Evolutionary conservation across 495 filamentous ascomycete species (phyloP), one percentile per base, ranked within the genome.

Genomic region (Daldinia decipiens): DNA sequence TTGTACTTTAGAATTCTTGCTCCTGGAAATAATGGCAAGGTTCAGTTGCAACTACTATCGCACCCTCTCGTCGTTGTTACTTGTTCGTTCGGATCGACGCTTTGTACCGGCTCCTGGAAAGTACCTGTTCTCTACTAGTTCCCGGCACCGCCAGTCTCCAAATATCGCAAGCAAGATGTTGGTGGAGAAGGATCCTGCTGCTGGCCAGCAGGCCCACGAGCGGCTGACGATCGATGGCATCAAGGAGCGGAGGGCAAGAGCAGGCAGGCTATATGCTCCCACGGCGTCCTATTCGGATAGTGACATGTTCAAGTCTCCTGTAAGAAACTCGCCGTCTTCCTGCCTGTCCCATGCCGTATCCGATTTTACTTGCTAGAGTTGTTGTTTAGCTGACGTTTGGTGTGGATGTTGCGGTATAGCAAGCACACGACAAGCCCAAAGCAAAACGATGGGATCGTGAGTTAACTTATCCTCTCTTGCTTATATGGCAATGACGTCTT

Each of bases 401-500:
- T 43, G 2, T 60, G 17, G 36, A 62, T 59, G 19, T n/a, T 15
- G 36, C 21, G 13, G 3, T 51, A 62, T 61, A 77, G 75, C 66
- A 87, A 80, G 62, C 78, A 47, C 63, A 60, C 27, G 86, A 88
- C 50, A 96, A 94, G 77, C 91, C 91, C 0, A 89, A 88, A 75
- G 91, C 95, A 1, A 94, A 91, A 80, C 82, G 90, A 71, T 97
- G 92, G 89, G 92, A 97, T 77, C 87, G 92, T 95, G 81, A 85
- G 90, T 88, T 9, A 13, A 43, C 31, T 52, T 59, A 19, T 15
- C 15, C 26, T 8, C 17, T 31, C 57, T n/a, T 7, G 6, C 29
- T 32, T 32, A 53, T 43, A 21, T 9, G 5, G 27, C 7, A 43
- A 12, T 27, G 45, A 32, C 32, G 24, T 26, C 29, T 5, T 47